Evolutionary conservation across 495 filamentous ascomycete species (phyloP).

Genomic region (Hyaloscypha bicolor): DNA sequence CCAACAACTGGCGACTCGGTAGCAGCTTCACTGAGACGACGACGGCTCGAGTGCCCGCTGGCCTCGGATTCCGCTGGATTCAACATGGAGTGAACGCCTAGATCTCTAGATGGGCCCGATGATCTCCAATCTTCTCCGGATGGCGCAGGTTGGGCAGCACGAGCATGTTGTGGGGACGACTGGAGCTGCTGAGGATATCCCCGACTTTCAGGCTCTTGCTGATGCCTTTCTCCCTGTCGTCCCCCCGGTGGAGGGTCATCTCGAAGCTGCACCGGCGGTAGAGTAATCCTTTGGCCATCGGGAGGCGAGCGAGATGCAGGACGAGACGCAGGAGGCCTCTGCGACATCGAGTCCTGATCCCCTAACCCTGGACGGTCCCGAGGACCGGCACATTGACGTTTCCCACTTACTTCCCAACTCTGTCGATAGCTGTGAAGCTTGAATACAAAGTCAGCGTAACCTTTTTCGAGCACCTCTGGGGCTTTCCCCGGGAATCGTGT

Average conservation of each 20-base stretch:
- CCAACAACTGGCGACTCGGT: slow-evolving; percentile 24
- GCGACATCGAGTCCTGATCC: slow-evolving; percentile 63
- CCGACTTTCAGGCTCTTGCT: slow-evolving; percentile 18
- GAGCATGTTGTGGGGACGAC: slow-evolving; percentile 31
- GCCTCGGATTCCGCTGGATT: slow-evolving; percentile 45
- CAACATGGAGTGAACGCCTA: slow-evolving; percentile 53
- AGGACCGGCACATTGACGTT: slow-evolving; percentile 56
- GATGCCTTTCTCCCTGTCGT: slow-evolving; percentile 27
- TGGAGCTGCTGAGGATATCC: slow-evolving; percentile 20
- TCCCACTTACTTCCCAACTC: slow-evolving; percentile 39
- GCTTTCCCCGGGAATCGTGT: slow-evolving; percentile 24
- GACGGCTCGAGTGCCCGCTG: slow-evolving; percentile 12
- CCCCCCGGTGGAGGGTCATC: slow-evolving; percentile 31
- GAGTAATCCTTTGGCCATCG: slow-evolving; percentile 31
- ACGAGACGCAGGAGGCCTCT: slow-evolving; percentile 47
- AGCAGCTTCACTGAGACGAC: slow-evolving; percentile 20
- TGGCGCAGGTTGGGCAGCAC: slow-evolving; percentile 8
- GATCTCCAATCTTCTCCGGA: slow-evolving; percentile 40
- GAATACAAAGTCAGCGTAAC: slow-evolving; percentile 32
- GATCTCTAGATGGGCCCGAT: slow-evolving; percentile 42
- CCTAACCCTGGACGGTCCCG: slow-evolving; percentile 51
- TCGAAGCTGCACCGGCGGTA: slow-evolving; percentile 34
- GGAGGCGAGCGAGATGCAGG: slow-evolving; percentile 44
- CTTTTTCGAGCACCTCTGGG: slow-evolving; percentile 29
- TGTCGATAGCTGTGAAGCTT: slow-evolving; percentile 37